Base-by-base conservation (phyloP, 345 rosid species). In the Salix purpurea region DNA sequence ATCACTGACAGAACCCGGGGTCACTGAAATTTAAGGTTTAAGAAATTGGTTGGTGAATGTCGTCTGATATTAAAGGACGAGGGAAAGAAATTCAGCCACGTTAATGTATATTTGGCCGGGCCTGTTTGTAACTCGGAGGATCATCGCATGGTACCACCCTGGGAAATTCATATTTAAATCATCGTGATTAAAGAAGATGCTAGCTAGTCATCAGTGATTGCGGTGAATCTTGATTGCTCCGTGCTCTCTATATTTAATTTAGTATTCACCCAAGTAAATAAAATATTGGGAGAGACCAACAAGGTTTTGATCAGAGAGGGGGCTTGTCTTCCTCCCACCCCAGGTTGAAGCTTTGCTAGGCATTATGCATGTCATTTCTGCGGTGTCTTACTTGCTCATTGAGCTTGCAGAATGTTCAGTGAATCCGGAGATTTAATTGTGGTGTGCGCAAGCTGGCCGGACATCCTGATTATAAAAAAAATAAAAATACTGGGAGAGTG, bases 391-490 rank as follows among this genome's bases (percentile, higher is more conserved):
- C n/a, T n/a, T n/a, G n/a, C 0, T 30, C 0, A 2, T 2, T 30
- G 32, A 0, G 0, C 0, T 30, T 30, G 32, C 4, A 30, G 32
- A 4, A 30, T 30, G 32, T 30, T 30, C 32, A 30, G 4, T 26
- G 28, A 1, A 26, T 1, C 28, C 28, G 28, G n/a, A n/a, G n/a
- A n/a, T n/a, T n/a, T 26, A 26, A 1, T 26, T 1, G 28, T 1
- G 28, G 28, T 26, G 28, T 1, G 1, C 32, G 32, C 0, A 30
- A 30, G 0, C 4, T 30, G 2, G 0, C 3, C 4, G 0, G 4
- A 30, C 2, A 30, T 2, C 4, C 3, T 0, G 32, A 0, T 28
- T 28, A 28, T 30, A 30, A 32, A 32, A 30, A 30, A 30, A 30
- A 2, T 0, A n/a, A n/a, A n/a, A n/a, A 34, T 34, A 5, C 37